These are phyloP conservation scores for Talinum fruticosum DNA, from an alignment of 148 eudicot species.

Conservation along the genomic window DNA sequence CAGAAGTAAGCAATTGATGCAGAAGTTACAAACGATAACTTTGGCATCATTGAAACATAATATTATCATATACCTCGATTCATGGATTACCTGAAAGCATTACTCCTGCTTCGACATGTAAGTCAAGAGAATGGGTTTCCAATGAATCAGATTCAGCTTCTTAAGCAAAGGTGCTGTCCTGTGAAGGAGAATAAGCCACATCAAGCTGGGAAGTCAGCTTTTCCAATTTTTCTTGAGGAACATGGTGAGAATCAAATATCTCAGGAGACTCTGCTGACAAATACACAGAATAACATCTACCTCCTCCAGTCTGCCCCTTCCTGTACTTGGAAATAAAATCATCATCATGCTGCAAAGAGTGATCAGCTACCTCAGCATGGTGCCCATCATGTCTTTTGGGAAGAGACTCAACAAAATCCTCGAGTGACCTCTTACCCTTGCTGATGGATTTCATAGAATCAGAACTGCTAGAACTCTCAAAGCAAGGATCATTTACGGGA, in stretches of 20 bases:
- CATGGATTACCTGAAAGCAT: conserved; percentile 50
- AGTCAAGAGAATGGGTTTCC: conserved; percentile 54
- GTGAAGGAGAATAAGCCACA: conserved; percentile 25
- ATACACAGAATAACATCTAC: conserved; percentile 29
- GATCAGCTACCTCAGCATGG: conserved; percentile 29
- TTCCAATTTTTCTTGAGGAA: conserved; percentile 30
- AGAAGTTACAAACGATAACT: too few relatives aligned
- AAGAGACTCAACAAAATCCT: conserved; percentile 33
- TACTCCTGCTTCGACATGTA: conserved; percentile 43
- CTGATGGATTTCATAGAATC: conserved; percentile 31
- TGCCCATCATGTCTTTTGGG: conserved; percentile 49
- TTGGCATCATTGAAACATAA: neutral
- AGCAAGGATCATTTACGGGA: conserved; percentile 28
- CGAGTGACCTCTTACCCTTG: conserved; percentile 44
- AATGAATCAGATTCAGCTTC: conserved; percentile 86
- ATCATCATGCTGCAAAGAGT: conserved; percentile 38
- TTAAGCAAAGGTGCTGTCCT: conserved; percentile 39
- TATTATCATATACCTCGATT: neutral
- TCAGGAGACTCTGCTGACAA: conserved; percentile 37
- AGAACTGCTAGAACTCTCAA: conserved; percentile 29
- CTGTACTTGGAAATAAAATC: conserved; percentile 29
- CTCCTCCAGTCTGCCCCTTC: conserved; percentile 43
- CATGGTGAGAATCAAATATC: conserved; percentile 28
- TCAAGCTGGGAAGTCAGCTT: conserved; percentile 34
- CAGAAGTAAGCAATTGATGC: neutral